These are phyloP conservation scores for Trichoderma arundinaceum DNA, from an alignment of 2,329 filamentous ascomycete genomes.

Conservation along the genomic window DNA sequence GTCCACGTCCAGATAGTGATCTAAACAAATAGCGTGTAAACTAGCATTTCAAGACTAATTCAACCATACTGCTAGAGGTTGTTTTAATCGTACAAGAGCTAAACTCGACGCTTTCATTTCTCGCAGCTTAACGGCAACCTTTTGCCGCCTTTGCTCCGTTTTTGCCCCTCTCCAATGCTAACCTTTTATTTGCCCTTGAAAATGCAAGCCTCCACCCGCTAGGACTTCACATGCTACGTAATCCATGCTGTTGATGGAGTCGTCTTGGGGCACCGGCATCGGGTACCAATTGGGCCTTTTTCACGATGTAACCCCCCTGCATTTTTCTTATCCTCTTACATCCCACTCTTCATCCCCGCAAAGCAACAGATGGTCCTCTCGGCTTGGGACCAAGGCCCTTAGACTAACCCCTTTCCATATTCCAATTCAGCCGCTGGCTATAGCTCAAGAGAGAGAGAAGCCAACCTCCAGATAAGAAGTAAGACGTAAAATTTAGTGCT, in stretches of 20 bases:
- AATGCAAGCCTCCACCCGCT: conserved; percentile 12
- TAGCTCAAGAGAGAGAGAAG: background rate
- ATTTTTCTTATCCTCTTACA: conserved; percentile 1
- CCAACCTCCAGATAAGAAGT: conserved; percentile 12
- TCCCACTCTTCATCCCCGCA: background rate
- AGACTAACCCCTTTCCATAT: conserved; percentile 23
- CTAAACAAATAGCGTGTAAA: background rate
- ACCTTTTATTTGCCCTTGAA: background rate
- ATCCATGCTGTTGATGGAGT: conserved; percentile 6
- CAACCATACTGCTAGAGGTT: conserved; percentile 14
- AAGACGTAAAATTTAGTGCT: conserved; percentile 20
- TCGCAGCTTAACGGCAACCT: conserved; percentile 1
- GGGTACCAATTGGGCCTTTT: conserved; percentile 13
- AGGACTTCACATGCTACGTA: conserved; percentile 17
- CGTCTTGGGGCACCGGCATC: conserved; percentile 3
- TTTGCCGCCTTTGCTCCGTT: conserved; percentile 15
- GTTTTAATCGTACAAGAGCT: background rate
- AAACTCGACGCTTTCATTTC: conserved; percentile 1
- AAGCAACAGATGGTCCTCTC: conserved; percentile 16
- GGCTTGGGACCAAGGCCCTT: conserved; percentile 13
- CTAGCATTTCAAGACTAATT: conserved; percentile 6
- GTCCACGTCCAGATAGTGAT: background rate
- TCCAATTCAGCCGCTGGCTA: background rate
- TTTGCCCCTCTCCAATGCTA: conserved; percentile 14
- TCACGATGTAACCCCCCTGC: conserved; percentile 17